Conservation (phyloP, 2,329 filamentous ascomycete species). For the Lachnellula occidentalis region DNA sequence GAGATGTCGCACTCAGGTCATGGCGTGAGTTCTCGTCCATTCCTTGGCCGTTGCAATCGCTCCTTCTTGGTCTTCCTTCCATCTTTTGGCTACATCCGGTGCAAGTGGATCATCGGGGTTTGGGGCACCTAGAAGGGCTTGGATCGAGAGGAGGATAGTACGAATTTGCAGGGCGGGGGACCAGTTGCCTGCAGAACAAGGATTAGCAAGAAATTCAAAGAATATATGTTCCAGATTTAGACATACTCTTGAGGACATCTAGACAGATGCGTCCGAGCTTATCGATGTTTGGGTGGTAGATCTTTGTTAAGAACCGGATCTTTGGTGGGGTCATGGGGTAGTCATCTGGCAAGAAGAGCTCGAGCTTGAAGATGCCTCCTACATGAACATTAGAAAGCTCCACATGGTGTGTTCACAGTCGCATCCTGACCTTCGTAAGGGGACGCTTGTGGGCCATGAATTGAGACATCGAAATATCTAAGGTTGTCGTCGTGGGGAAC, state of each 20-base stretch:
- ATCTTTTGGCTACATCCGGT: constrained; percentile 93
- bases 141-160: constrained; percentile 97
- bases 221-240: not conserved
- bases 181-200: constrained; percentile 73
- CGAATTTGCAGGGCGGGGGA: constrained; percentile 96
- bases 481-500: constrained; percentile 96
- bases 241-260: constrained; percentile 90
- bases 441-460: constrained; percentile 85
- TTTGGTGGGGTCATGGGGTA: constrained; percentile 99
- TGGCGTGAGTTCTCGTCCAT: constrained; percentile 61
- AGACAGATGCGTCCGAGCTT: constrained; percentile 95
- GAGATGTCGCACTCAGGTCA: constrained; percentile 20
- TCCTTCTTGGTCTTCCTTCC: constrained; percentile 92
- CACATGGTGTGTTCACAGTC: not conserved
- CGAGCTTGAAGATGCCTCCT: constrained; percentile 84
- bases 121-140: constrained; percentile 89
- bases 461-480: constrained; percentile 96
- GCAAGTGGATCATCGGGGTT: constrained; percentile 98
- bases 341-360: constrained; percentile 95
- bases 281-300: constrained; percentile 99
- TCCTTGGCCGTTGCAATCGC: constrained; percentile 89
- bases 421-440: constrained; percentile 77
- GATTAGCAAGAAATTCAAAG: constrained; percentile 4
- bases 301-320: constrained; percentile 97
- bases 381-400: constrained; percentile 7